Conservation (phyloP, 2,329 filamentous ascomycete genomes). For the Trichoderma semiorbis region DNA sequence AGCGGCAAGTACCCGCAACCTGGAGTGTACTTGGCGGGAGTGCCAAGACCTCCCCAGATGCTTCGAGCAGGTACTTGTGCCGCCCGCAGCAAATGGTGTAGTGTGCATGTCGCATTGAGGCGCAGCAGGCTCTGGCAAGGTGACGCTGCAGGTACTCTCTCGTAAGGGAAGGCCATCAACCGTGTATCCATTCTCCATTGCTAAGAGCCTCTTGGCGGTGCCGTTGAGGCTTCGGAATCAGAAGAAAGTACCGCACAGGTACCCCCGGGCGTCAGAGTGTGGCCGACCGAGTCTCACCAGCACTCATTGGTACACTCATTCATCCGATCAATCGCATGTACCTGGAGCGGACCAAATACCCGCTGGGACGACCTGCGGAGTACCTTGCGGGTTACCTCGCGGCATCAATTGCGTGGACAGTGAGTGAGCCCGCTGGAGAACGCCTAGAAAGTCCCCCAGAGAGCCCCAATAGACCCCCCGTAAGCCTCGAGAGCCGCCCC, state of each 20-base stretch:
- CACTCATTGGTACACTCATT: background rate
- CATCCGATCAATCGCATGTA: background rate
- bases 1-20: background rate
- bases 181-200: background rate
- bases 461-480: background rate
- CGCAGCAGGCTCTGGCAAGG: background rate
- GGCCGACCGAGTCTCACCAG: background rate
- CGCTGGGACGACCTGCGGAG: background rate
- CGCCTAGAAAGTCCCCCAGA: background rate
- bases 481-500: background rate
- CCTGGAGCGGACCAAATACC: background rate
- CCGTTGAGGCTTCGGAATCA: background rate
- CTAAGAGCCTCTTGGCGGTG: background rate
- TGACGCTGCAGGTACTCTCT: background rate
- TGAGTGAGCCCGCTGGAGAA: background rate
- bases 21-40: background rate
- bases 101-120: background rate
- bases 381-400: background rate
- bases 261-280: background rate
- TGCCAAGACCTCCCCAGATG: background rate
- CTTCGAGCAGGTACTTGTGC: background rate
- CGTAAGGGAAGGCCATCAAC: background rate
- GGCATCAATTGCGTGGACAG: background rate
- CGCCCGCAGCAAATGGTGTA: background rate
- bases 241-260: slow-evolving; percentile 8